A percentile compares a stretch with the other conserved stretches of the same genome.
Evolutionary conservation across 257 asterid species (phyloP).

Genomic region (Ajuga chamaepitys): DNA sequence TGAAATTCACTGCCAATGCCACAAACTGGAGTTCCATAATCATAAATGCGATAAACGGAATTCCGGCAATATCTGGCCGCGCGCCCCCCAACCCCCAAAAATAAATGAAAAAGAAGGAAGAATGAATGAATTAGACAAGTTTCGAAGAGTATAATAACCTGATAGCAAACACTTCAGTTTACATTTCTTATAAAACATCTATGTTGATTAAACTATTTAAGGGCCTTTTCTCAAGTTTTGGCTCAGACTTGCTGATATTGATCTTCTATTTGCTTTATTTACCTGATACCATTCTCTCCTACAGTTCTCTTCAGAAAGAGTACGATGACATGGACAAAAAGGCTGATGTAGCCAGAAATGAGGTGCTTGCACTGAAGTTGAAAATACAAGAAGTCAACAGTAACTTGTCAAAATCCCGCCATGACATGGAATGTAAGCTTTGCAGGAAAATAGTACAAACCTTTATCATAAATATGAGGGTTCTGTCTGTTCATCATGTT

Average conservation of each 20-base stretch:
- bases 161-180: background rate
- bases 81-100: too few species aligned
- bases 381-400: conserved; percentile 65
- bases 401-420: conserved; percentile 66
- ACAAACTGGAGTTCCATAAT: too few species aligned
- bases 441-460: conserved; percentile 5
- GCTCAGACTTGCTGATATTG: conserved; percentile 9
- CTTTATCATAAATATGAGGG: background rate
- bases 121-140: background rate
- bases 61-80: too few species aligned
- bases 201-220: background rate
- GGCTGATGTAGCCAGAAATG: conserved; percentile 78
- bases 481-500: background rate
- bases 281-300: conserved; percentile 20
- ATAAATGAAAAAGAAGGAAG: too few species aligned
- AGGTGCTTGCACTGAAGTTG: conserved; percentile 63
- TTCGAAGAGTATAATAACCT: background rate
- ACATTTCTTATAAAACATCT: background rate
- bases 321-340: conserved; percentile 66
- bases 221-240: background rate
- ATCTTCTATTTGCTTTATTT: conserved; percentile 3
- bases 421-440: conserved; percentile 75
- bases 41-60: too few species aligned
- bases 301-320: conserved; percentile 68
- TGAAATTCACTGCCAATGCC: too few species aligned